These are phyloP conservation scores for Diplocarpon mali DNA, from an alignment of 2,329 filamentous ascomycete genomes.

Conservation along the genomic window DNA sequence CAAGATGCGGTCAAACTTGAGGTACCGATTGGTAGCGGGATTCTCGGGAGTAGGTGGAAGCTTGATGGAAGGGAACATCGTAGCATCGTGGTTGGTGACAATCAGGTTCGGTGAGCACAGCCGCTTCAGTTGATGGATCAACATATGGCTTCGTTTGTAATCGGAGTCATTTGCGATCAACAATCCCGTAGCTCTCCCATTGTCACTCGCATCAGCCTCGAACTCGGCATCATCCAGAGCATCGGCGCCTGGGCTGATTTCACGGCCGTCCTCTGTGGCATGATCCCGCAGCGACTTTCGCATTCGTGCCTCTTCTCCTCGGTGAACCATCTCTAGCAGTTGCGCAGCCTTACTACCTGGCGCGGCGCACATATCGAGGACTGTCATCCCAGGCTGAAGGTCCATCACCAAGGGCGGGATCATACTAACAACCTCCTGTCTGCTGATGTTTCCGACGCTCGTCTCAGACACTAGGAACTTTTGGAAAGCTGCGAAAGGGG, in stretches of 20 bases:
- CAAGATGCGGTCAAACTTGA: constrained; percentile 94
- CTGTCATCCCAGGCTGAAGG: constrained; percentile 79
- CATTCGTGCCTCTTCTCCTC: constrained; percentile 81
- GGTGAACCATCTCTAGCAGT: constrained; percentile 86
- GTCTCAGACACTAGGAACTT: constrained; percentile 97
- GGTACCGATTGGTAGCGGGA: constrained; percentile 52
- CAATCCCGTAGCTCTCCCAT: constrained; percentile 80
- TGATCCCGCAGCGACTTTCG: constrained; percentile 56
- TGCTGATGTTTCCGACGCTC: constrained; percentile 90
- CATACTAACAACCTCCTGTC: constrained; percentile 98
- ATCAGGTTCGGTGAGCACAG: constrained; percentile 93
- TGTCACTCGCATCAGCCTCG: constrained; percentile 53
- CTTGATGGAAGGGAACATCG: constrained; percentile 85
- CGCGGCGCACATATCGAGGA: constrained; percentile 91
- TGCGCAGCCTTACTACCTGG: constrained; percentile 96
- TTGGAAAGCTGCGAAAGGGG: constrained; percentile 90
- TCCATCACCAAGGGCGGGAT: constrained; percentile 93
- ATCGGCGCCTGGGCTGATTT: constrained; percentile 38
- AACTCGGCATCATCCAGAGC: constrained; percentile 36
- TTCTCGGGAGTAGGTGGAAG: constrained; percentile 53
- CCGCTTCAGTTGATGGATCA: constrained; percentile 95
- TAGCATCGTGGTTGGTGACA: constrained; percentile 96
- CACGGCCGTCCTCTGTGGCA: constrained; percentile 48
- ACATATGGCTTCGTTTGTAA: constrained; percentile 92
- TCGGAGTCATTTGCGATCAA: constrained; percentile 94